Evolutionary conservation across 257 asterid genomes (phyloP).

Genomic region (Penstemon davidsonii): DNA sequence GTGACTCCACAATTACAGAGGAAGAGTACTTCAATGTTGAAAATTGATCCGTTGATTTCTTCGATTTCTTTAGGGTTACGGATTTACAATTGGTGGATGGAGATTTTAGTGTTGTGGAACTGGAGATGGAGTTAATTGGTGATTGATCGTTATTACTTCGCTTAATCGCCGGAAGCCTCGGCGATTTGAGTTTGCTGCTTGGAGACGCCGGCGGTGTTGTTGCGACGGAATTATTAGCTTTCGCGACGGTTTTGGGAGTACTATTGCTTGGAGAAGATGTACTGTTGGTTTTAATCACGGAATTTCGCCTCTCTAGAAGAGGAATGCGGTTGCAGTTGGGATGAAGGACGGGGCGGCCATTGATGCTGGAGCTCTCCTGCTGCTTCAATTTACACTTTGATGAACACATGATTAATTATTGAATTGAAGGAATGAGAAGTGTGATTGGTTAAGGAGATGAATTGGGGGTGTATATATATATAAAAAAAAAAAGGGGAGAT

Average conservation of each 20-base stretch:
- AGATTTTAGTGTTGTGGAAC: not conserved
- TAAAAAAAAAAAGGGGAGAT: constrained; percentile 29
- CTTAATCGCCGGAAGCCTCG: constrained; percentile 43
- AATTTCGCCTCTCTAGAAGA: constrained; percentile 49
- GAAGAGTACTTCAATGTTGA: constrained; percentile 38
- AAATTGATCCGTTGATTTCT: constrained; percentile 17
- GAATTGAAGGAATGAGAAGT: not conserved
- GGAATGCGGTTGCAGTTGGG: constrained; percentile 53
- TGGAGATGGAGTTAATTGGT: not conserved
- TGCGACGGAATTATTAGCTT: too few species aligned
- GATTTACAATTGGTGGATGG: not conserved
- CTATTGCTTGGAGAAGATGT: constrained; percentile 14
- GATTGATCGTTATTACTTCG: constrained; percentile 21
- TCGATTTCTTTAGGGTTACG: constrained; percentile 38
- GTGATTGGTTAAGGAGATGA: not conserved
- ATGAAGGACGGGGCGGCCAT: constrained; percentile 48
- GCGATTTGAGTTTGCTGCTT: constrained; percentile 39
- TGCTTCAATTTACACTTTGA: constrained; percentile 43
- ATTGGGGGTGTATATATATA: constrained; percentile 21
- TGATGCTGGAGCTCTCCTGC: constrained; percentile 39
- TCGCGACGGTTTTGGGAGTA: not conserved
- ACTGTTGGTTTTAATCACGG: constrained; percentile 30
- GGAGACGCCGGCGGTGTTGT: constrained; percentile 41
- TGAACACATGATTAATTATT: constrained; percentile 40
- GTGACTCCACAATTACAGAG: constrained; percentile 44